Evolutionary conservation across 495 filamentous ascomycete species (phyloP), one percentile per base, ranked within the genome.

Genomic region (Lophiotrema nucula): DNA sequence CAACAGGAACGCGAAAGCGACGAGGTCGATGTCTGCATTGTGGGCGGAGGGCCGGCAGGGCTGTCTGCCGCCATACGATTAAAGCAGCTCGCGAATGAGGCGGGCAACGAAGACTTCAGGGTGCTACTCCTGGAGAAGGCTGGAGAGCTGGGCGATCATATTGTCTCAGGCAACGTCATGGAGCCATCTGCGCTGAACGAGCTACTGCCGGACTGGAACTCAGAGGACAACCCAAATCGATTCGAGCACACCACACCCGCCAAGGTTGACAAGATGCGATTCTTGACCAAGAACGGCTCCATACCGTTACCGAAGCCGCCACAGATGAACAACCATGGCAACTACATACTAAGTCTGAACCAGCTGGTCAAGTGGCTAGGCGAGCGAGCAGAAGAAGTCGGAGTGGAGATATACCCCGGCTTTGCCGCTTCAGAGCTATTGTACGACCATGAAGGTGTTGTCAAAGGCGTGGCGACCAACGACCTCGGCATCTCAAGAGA

Each of bases 291-390:
- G 75, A 87, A 75, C 45, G 79, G 77, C 23, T 78, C 90, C 0
- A 82, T 92, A 60, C 88, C 88, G 10, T 79, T 97, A 37, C 93
- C 93, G 3, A 79, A 85, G 4, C 95, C 93, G 19, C 95, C 93
- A 24, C 93, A 97, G 76, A 97, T 99, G 95, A 82, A 95, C 73
- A 99, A 99, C 71, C 81, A 95, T 65, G 93, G 93, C 19, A 99
- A 99, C 70, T 97, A 93, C 70, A 99, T 99, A 56, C 80, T 99
- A 63, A 95, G 90, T 69, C 72, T 99, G 66, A 97, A 92, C 69
- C 88, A 97, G 69, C 84, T 97, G 58, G 86, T 85, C 28, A 96
- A 92, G 70, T 99, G 93, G 93, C 76, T 99, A 13, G 89, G 88
- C 15, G 93, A 97, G 69, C 81, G 93, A 19, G 93, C 93, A 3